Evolutionary conservation across 2,329 filamentous ascomycete species (phyloP), one percentile per base, ranked within the genome.

Genomic region (Capronia coronata): DNA sequence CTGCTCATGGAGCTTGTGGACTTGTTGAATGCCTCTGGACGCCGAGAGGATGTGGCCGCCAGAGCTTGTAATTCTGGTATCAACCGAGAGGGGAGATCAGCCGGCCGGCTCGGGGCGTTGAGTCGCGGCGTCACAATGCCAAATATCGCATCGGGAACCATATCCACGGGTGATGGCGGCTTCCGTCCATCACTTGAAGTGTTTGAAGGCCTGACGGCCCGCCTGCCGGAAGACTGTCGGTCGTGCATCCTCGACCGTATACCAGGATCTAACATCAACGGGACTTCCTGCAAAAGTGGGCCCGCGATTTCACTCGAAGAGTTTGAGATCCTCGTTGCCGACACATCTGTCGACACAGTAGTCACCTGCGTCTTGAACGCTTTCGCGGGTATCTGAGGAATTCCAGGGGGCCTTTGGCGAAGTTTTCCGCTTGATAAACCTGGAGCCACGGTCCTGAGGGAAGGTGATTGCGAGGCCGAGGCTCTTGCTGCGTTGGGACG

Each of bases 51-150:
- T 9, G 54, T 41, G 7, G 54, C 52, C 6, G 59, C 59, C 16
- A 61, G 49, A 34, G 59, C 59, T 51, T 59, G 57, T 40, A 61
- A 29, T 43, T 61, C 59, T 14, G 59, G 59, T 30, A 61, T 59
- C 10, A 61, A 48, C 27, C 54, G 51, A 49, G 59, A 52, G 18
- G 59, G 59, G 10, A 61, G 49, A 16, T 55, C 46, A 22, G 48
- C 41, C 14, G 45, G 35, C 27, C 52, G 46, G 27, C n/a, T 42
- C 8, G 49, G 18, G 7, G 32, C 10, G 18, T 37, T 42, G 22
- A 41, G 45, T 25, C 40, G 39, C 3, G 56, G 56, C 48, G 56
- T 53, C 18, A 48, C 52, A 38, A 59, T 34, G 22, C 58, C 55
- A 13, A 59, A 53, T 23, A 58, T 51, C 2, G 54, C 53, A 39